phyloP scores from a whole-genome alignment of 176 grass and related monocot genomes.

The Alopecurus myosuroides region DNA sequence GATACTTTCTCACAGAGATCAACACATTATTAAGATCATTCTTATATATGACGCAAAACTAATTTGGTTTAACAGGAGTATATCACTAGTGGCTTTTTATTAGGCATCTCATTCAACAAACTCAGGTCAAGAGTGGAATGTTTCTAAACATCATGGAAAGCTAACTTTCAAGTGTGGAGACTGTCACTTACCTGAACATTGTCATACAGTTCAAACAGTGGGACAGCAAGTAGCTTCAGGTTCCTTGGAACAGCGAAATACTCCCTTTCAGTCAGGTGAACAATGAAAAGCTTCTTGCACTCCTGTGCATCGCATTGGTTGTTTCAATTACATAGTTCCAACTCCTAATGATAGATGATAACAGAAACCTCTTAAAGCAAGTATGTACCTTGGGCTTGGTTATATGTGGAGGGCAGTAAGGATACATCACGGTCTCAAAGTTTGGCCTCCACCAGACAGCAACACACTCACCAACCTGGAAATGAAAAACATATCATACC shows the following conservation, averaged over 20 bases:
- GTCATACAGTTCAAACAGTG: slow-evolving; percentile 96
- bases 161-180: neutral
- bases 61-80: neutral
- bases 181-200: slow-evolving; percentile 75
- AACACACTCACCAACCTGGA: slow-evolving; percentile 97
- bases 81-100: neutral
- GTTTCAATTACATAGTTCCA: neutral
- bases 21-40: neutral
- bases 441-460: slow-evolving; percentile 99
- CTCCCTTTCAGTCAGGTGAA: slow-evolving; percentile 94
- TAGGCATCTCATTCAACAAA: neutral
- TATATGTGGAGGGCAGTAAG: slow-evolving; percentile 98
- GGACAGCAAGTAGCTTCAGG: slow-evolving; percentile 98
- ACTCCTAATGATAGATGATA: neutral
- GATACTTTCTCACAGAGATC: neutral
- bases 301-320: slow-evolving; percentile 47
- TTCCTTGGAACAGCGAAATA: slow-evolving; percentile 99
- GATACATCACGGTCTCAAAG: slow-evolving; percentile 99
- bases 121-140: neutral
- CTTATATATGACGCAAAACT: neutral
- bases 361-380: neutral
- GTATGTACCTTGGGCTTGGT: slow-evolving; percentile 92
- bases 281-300: slow-evolving; percentile 98
- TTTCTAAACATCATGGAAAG: neutral
- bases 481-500: neutral